Base-by-base conservation (phyloP, 371 early-diverging fungal species). In the Mucor piriformis region DNA sequence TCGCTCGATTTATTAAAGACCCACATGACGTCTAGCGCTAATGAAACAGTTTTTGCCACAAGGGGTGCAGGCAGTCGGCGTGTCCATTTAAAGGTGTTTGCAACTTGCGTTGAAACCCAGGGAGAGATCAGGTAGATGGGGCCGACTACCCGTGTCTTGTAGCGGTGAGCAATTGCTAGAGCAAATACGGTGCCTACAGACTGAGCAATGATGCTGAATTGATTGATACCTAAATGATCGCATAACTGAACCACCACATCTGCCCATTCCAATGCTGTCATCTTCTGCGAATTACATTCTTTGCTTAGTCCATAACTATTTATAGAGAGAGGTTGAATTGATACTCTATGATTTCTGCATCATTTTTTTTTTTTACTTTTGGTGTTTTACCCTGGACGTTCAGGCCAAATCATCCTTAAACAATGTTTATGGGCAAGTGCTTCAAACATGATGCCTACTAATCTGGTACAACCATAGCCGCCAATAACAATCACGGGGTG, bases 51-150 rank as follows among this genome's bases (percentile, higher is more conserved):
- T 3, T 74, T 70, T 15, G 76, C 71, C 0, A 81, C 74, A 0
- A 81, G 47, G 2, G 69, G 57, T 4, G 78, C 76, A 2, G 81
- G 81, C 18, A 81, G 33, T 23, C 76, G 58, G 1, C 78, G 69
- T n/a, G 78, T 72, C 81, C 81, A 81, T 58, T 74, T 73, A 46
- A 77, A 81, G 25, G 81, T 77, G n/a, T 77, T 76, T 15, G 81
- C 76, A 25, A 59, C 71, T 18, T 73, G 65, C 3, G 81, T 76
- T 4, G 81, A 77, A n/a, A 81, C 78, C 81, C 81, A 81, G 0
- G 81, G 81, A 8, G 78, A 77, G n/a, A 81, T 76, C 8, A 77
- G 23, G 37, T 67, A 76, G 0, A 77, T 63, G 3, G 81, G 78
- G 0, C 76, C 76, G 7, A 71, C 8, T 7, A 81, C 72, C 10